Conservation (phyloP, 208 protist species). For the Herpetomonas samuelpessoai region DNA sequence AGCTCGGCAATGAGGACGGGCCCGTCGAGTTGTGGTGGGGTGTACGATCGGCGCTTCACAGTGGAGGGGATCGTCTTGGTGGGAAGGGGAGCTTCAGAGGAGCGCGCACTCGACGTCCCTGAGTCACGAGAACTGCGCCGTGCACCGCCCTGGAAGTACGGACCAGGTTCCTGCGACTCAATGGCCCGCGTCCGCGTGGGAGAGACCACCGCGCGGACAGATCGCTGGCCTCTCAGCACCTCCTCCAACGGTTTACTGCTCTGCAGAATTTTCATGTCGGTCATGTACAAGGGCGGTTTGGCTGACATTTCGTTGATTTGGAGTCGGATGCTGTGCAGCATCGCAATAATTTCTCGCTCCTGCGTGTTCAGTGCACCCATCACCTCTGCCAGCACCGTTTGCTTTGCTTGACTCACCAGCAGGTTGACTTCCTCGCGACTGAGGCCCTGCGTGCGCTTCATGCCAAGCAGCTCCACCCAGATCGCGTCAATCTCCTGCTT, state of each 20-base stretch:
- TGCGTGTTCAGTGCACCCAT: not conserved
- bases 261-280: constrained; percentile 23
- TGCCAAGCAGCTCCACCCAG: constrained; percentile 58
- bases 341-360: constrained; percentile 1
- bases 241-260: constrained; percentile 22
- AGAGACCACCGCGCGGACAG: not conserved
- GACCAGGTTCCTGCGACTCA: not conserved
- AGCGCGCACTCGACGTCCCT: not conserved
- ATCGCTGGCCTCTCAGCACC: not conserved
- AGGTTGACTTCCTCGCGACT: constrained; percentile 56
- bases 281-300: constrained; percentile 11
- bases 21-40: not conserved
- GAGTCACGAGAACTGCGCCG: not conserved
- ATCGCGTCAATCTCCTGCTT: constrained; percentile 61
- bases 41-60: not conserved
- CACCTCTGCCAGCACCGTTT: constrained; percentile 21
- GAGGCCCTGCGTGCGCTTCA: constrained; percentile 35
- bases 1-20: not conserved
- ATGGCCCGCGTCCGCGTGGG: not conserved
- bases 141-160: too few species aligned
- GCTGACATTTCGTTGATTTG: constrained; percentile 31
- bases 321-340: constrained; percentile 22
- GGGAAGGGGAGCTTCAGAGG: not conserved
- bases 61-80: not conserved
- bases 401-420: constrained; percentile 29